A percentile compares a stretch with the other conserved stretches of the same genome.
These are phyloP conservation scores for Kodamaea alishanica DNA, from an alignment of 1,139 yeast genomes.

Conservation along the genomic window DNA sequence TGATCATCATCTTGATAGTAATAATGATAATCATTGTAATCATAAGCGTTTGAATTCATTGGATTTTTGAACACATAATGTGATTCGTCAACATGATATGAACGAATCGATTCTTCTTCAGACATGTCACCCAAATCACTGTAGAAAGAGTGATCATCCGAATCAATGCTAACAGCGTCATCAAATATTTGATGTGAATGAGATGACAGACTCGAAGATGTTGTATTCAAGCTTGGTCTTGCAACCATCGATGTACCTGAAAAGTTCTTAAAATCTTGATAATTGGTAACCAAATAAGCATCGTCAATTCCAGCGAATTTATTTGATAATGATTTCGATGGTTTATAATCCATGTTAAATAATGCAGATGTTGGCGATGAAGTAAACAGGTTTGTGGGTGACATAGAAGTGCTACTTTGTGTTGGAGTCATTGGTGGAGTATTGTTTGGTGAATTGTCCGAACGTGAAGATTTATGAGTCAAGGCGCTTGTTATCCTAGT, in stretches of 20 bases:
- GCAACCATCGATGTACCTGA: constrained; percentile 28
- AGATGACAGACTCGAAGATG: constrained; percentile 9
- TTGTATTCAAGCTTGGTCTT: constrained; percentile 6
- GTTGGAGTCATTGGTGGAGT: not conserved
- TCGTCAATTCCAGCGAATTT: constrained; percentile 19
- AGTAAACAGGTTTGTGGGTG: constrained; percentile 1
- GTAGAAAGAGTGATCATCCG: not conserved
- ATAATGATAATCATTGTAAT: constrained; percentile 15
- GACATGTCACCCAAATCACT: constrained; percentile 9
- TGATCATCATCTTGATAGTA: constrained; percentile 11
- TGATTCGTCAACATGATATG: constrained; percentile 11
- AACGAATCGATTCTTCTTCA: constrained; percentile 16
- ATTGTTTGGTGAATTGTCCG: not conserved
- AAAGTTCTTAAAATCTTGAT: constrained; percentile 27
- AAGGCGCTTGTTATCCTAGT: constrained; percentile 13
- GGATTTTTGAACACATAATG: constrained; percentile 5
- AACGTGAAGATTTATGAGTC: constrained; percentile 15
- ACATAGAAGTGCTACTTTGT: not conserved
- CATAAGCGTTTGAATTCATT: constrained; percentile 5
- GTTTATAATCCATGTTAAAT: not conserved
- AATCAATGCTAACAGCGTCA: not conserved
- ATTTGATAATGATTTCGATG: not conserved
- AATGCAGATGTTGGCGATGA: constrained; percentile 1
- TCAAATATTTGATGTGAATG: constrained; percentile 2
- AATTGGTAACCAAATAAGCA: constrained; percentile 25